A percentile compares a stretch with the other conserved stretches of the same genome.
Evolutionary conservation across 345 rosid species (phyloP).

Genomic region (Hibiscus trionum): DNA sequence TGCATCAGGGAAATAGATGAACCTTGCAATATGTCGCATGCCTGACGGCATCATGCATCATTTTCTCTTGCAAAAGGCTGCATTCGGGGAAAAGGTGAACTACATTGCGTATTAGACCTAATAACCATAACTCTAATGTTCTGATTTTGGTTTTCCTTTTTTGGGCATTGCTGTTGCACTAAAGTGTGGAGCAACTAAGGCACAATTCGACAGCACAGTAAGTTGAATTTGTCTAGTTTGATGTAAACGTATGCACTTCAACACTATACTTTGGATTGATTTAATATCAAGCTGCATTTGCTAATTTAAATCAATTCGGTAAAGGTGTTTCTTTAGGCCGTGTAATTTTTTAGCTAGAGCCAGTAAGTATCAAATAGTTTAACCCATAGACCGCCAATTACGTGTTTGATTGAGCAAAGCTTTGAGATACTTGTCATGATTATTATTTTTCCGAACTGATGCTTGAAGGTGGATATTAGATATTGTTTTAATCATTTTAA

Average conservation of each 20-base stretch:
- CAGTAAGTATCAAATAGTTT: not conserved
- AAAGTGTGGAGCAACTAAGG: constrained; percentile 96
- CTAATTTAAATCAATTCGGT: not conserved
- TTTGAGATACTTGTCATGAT: not conserved
- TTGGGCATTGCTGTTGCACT: constrained; percentile 61
- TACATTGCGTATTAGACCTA: not conserved
- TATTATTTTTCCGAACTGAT: not conserved
- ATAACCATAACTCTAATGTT: not conserved
- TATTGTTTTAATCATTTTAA: not conserved
- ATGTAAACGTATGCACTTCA: not conserved
- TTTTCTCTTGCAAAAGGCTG: not conserved
- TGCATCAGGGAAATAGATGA: not conserved
- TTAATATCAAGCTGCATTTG: not conserved
- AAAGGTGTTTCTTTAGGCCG: not conserved
- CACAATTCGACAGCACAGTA: constrained; percentile 93
- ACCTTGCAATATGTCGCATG: not conserved
- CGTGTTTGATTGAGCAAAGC: not conserved
- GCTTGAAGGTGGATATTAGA: not conserved
- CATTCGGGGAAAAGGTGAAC: not conserved
- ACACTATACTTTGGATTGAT: not conserved
- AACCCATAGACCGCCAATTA: not conserved
- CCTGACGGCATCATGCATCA: not conserved
- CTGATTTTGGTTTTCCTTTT: constrained; percentile 2
- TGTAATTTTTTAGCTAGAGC: not conserved
- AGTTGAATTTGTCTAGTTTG: constrained; percentile 35